A percentile compares a stretch with the other conserved stretches of the same genome.
Evolutionary conservation across 1,284 basidiomycete genomes (phyloP).

Genomic region (Pterula multifida): DNA sequence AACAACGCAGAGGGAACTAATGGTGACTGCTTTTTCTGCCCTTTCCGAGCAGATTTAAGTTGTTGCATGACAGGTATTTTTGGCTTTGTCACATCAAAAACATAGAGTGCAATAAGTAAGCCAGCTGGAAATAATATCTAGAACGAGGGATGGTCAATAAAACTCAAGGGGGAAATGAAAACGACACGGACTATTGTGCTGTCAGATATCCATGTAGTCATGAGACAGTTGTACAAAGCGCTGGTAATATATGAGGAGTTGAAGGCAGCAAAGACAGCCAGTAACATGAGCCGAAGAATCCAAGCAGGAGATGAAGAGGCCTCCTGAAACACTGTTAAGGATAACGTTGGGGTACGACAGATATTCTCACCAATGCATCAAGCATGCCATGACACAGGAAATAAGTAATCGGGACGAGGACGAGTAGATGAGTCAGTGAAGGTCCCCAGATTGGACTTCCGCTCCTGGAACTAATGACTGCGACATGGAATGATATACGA

Average conservation of each 20-base stretch:
- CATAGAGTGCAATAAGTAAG: background rate
- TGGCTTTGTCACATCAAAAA: background rate
- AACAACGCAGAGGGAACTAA: background rate
- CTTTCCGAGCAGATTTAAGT: background rate
- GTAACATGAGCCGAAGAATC: background rate
- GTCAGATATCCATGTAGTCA: background rate
- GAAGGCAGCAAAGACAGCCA: background rate
- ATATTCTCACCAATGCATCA: constrained; percentile 29
- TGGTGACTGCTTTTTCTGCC: background rate
- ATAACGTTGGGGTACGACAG: background rate
- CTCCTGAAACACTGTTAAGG: background rate
- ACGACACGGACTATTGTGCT: background rate
- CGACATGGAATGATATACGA: constrained; percentile 48
- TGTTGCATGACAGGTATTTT: background rate
- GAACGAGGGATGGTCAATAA: background rate
- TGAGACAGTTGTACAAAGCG: background rate
- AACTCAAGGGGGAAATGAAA: background rate
- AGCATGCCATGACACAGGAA: constrained; percentile 31
- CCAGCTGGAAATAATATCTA: background rate
- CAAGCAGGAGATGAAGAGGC: background rate
- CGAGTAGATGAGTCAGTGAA: constrained; percentile 38
- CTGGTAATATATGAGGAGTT: background rate
- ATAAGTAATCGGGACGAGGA: constrained; percentile 42
- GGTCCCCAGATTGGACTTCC: constrained; percentile 45
- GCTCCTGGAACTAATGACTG: constrained; percentile 40